phyloP scores from a whole-genome alignment of 2,329 filamentous ascomycete species.

The Colletotrichum sp. region DNA sequence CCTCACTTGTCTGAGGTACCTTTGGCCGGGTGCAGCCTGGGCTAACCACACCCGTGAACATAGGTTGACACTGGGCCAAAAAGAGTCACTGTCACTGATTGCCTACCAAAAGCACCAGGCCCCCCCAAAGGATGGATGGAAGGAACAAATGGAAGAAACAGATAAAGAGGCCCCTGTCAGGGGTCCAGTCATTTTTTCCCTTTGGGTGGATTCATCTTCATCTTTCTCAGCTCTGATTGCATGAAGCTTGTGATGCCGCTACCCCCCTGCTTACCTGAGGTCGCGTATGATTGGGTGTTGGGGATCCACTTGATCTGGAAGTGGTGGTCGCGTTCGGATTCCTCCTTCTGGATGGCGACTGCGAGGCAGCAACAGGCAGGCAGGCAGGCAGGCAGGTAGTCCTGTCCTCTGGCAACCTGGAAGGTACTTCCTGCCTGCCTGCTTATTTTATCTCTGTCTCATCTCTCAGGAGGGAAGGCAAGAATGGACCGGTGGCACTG shows the following conservation, averaged over 20 bases:
- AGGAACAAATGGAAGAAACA: not conserved
- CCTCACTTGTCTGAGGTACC: not conserved
- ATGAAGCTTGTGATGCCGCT: slow-evolving; percentile 8
- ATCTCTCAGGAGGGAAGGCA: not conserved
- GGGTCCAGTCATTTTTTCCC: not conserved
- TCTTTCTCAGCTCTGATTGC: not conserved
- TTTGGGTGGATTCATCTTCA: not conserved
- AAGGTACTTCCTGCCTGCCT: not conserved
- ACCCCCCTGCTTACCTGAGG: not conserved
- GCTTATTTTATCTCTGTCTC: not conserved
- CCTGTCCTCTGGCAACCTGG: not conserved
- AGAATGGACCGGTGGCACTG: not conserved
- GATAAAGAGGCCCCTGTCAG: not conserved
- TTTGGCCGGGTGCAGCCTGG: not conserved
- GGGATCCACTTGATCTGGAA: not conserved
- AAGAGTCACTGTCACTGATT: not conserved
- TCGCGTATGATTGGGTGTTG: not conserved
- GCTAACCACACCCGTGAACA: not conserved
- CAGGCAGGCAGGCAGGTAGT: not conserved
- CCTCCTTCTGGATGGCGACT: not conserved
- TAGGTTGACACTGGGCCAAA: not conserved
- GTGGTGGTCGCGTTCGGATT: not conserved
- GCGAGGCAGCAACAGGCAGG: not conserved
- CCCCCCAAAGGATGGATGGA: not conserved
- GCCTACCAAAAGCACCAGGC: not conserved